phyloP scores from a whole-genome alignment of 2,329 filamentous ascomycete species.

The Coleophoma crateriformis region DNA sequence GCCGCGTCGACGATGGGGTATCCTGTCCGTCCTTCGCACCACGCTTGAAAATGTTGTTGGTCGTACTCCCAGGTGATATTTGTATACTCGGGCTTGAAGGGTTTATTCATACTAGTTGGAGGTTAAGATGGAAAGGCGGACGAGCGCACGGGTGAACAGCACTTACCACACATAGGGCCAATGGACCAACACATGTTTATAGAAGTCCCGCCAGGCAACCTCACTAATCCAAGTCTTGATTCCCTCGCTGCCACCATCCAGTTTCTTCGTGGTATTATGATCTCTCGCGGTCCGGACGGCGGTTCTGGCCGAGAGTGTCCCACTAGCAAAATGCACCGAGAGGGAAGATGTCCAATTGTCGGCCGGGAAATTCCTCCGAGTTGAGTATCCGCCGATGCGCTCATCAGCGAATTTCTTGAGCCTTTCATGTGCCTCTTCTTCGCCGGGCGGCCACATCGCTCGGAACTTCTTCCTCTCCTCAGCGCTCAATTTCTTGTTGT shows the following conservation, averaged over 20 bases:
- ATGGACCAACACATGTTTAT: conserved; percentile 76
- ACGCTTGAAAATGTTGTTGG: conserved; percentile 60
- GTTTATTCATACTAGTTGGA: conserved; percentile 57
- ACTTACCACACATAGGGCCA: conserved; percentile 77
- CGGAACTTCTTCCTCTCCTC: conserved; percentile 54
- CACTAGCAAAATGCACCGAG: conserved; percentile 66
- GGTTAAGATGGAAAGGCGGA: conserved; percentile 8
- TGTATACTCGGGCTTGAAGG: conserved; percentile 78
- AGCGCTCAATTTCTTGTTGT: conserved; percentile 52
- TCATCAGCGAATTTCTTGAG: conserved; percentile 64
- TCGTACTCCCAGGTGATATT: conserved; percentile 81
- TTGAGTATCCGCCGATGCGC: conserved; percentile 55
- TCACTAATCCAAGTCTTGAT: conserved; percentile 74
- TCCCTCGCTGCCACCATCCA: conserved; percentile 62
- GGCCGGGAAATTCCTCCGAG: conserved; percentile 60
- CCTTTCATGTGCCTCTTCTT: conserved; percentile 62
- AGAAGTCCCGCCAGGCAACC: conserved; percentile 83
- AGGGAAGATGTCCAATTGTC: conserved; percentile 60
- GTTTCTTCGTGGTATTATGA: conserved; percentile 55
- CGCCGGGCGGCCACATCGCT: conserved; percentile 67
- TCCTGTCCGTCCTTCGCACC: conserved; percentile 70
- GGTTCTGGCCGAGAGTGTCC: conserved; percentile 63
- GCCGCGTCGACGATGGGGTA: conserved; percentile 82
- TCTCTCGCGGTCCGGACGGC: conserved; percentile 59
- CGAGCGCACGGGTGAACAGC: background rate